Base-by-base conservation (phyloP, 345 rosid genomes). In the Populus euphratica region DNA sequence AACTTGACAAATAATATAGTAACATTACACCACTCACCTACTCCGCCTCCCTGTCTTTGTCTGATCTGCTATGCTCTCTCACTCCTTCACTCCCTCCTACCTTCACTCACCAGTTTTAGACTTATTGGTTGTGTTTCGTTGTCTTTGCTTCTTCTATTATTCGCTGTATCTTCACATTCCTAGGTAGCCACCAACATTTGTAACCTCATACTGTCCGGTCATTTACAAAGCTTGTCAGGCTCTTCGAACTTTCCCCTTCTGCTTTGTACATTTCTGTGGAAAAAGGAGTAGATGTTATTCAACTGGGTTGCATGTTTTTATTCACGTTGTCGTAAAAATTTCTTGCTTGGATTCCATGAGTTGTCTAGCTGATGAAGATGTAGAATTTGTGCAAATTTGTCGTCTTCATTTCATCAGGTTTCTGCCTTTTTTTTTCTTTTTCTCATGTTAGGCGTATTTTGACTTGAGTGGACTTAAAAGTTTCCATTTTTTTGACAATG, bases 331-430 rank as follows among this genome's bases (percentile, higher is more conserved):
- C 36, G n/a, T 56, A 13, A 5, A 27, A 29, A 5, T 36, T 39
- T 18, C 68, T 21, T 66, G 4, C 38, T 62, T 62, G 76, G 52
- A 47, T 21, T 71, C 23, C 13, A 5, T 50, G 64, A 33, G 64
- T 11, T 50, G 64, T 69, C 63, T 59, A 0, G 50, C 29, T 38
- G n/a, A 10, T 73, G 29, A 52, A 75, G 70, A 69, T 64, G 78
- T 62, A 50, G 67, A 49, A 25, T 75, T 50, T 52, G 64, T 63
- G 77, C 62, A 12, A 44, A 31, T 70, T 54, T 74, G 17, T 65
- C 11, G 27, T 49, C 43, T 35, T 29, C 29, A 54, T 68, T 56
- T 68, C 35, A 38, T 49, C 52, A 41, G 31, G 54, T n/a, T 31
- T 63, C 65, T 71, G 17, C 7, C 21, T 62, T 71, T 21, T 2